These are phyloP conservation scores for Candida dendrica DNA, from an alignment of 805 yeast genomes.

Conservation along the genomic window DNA sequence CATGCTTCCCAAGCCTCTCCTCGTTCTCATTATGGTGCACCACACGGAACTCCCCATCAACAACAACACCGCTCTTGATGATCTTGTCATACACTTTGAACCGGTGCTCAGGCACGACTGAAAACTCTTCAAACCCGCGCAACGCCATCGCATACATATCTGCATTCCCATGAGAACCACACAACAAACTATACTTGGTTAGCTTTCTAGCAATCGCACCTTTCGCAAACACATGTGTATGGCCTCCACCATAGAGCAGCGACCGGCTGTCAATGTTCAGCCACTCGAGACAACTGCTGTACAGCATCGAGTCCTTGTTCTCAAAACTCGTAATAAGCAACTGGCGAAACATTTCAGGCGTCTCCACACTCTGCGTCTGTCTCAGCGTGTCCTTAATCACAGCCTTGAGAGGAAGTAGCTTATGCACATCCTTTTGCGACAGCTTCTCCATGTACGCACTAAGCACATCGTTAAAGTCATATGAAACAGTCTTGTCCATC, in stretches of 20 bases:
- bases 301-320: constrained; percentile 4
- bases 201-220: neutral
- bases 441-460: neutral
- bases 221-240: no score
- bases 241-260: no score
- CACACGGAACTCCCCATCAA: neutral
- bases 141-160: neutral
- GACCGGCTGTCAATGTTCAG: constrained; percentile 3
- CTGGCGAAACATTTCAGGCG: neutral
- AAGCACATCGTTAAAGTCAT: neutral
- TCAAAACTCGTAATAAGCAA: constrained; percentile 2
- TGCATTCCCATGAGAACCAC: neutral
- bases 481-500: neutral
- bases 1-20: no score
- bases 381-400: constrained; percentile 1
- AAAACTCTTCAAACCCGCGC: neutral
- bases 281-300: neutral
- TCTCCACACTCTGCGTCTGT: neutral
- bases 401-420: neutral
- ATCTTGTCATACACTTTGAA: neutral
- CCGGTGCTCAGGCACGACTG: neutral
- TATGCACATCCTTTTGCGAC: neutral
- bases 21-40: neutral
- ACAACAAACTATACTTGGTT: neutral
- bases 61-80: neutral